Percentiles rank a stretch among this genome's conserved stretches.
Evolutionary conservation across 2,329 filamentous ascomycete genomes (phyloP).

Genomic region (Bipolaris zeicola): DNA sequence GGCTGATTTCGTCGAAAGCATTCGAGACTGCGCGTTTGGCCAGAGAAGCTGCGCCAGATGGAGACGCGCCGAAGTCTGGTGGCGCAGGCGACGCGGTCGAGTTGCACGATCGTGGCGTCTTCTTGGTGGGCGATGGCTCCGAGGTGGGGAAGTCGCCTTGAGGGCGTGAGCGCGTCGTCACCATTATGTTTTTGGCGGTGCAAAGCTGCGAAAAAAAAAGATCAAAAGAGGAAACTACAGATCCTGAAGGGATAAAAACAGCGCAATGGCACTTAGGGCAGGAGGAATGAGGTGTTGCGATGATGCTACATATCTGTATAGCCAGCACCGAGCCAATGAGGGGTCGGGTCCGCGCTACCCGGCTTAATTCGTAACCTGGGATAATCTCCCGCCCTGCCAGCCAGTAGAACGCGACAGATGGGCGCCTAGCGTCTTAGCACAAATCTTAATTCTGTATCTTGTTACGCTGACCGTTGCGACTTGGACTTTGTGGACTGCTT

Average conservation of each 20-base stretch:
- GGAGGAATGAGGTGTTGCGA: constrained; percentile 15
- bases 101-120: constrained; percentile 37
- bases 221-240: not conserved
- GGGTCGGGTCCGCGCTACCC: constrained; percentile 6
- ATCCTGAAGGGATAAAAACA: not conserved
- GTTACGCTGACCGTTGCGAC: not conserved
- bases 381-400: not conserved
- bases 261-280: not conserved
- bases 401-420: not conserved
- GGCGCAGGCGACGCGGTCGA: constrained; percentile 43
- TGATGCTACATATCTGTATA: constrained; percentile 5
- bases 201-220: not conserved
- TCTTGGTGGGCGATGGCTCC: constrained; percentile 46
- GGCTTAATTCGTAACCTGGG: constrained; percentile 4
- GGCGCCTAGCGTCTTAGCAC: not conserved
- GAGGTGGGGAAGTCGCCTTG: constrained; percentile 42
- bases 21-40: constrained; percentile 34
- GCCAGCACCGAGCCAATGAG: constrained; percentile 6
- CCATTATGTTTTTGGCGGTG: constrained; percentile 33
- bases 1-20: constrained; percentile 19
- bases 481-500: too few relatives aligned
- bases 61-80: constrained; percentile 25
- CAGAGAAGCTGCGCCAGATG: constrained; percentile 22
- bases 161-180: constrained; percentile 49
- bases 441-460: not conserved